These are phyloP conservation scores for Fusarium albidum DNA, from an alignment of 2,329 filamentous ascomycete species.

Conservation along the genomic window DNA sequence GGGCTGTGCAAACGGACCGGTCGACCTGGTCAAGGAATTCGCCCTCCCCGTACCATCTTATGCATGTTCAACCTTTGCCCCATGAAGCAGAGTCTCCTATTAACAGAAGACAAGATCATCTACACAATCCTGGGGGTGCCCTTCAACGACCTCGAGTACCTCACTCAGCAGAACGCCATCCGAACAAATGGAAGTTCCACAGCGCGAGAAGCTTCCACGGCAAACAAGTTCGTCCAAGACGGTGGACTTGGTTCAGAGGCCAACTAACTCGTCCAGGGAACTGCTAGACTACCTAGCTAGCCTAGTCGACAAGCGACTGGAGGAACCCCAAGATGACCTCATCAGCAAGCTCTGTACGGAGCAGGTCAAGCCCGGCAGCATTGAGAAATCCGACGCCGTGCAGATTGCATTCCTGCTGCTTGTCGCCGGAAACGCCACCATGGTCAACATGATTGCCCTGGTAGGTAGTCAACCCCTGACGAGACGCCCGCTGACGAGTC, in stretches of 20 bases:
- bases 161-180: conserved; percentile 56
- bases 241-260: rapidly evolving
- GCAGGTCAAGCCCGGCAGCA: conserved; percentile 49
- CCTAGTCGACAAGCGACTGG: conserved; percentile 51
- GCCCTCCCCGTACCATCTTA: conserved; percentile 57
- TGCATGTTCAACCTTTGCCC: conserved; percentile 36
- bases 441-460: conserved; percentile 60
- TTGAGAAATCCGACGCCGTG: conserved; percentile 51
- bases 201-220: conserved; percentile 54
- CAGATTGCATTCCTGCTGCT: conserved; percentile 59
- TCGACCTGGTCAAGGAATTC: conserved; percentile 57
- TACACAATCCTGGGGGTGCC: conserved; percentile 60
- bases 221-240: conserved; percentile 47
- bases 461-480: conserved; percentile 40
- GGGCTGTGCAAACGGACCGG: conserved; percentile 46
- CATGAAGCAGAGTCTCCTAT: rapidly evolving
- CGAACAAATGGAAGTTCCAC: conserved; percentile 57
- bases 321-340: conserved; percentile 53
- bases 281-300: conserved; percentile 54
- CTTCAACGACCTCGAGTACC: conserved; percentile 54
- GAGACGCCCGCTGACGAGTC: rapidly evolving
- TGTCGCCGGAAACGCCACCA: conserved; percentile 60
- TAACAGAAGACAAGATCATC: conserved; percentile 48
- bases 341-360: conserved; percentile 54
- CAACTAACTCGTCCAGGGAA: conserved; percentile 39